These are phyloP conservation scores for Ganoderma resinaceum DNA, from an alignment of 1,284 basidiomycete species.

Conservation along the genomic window DNA sequence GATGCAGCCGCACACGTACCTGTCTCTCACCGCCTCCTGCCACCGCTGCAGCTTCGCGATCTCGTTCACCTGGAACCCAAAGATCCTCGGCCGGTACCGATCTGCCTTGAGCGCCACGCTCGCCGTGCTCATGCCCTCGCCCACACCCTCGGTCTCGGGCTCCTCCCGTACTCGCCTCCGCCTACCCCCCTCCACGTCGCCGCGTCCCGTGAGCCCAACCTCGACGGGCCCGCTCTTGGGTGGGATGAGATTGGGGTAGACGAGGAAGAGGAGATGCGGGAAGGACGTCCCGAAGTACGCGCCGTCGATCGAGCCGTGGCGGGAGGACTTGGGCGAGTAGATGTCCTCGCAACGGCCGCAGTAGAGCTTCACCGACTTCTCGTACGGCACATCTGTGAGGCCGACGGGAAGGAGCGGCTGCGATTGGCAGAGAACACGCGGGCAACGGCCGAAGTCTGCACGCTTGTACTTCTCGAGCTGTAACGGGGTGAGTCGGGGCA, in stretches of 20 bases:
- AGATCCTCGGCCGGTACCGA: constrained; percentile 88
- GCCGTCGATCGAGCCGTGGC: constrained; percentile 95
- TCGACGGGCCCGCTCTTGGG: constrained; percentile 78
- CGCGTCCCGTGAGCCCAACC: constrained; percentile 38
- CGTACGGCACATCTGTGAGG: constrained; percentile 91
- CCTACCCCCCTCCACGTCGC: constrained; percentile 36
- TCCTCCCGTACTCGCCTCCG: constrained; percentile 58
- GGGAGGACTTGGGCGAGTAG: constrained; percentile 93
- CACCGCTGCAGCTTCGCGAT: constrained; percentile 91
- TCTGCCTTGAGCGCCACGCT: constrained; percentile 87
- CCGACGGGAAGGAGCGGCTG: constrained; percentile 96
- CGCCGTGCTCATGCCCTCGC: constrained; percentile 76
- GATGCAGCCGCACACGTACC: constrained; percentile 46
- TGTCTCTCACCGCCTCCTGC: constrained; percentile 90
- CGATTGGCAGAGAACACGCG: constrained; percentile 90
- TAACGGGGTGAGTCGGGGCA: constrained; percentile 11
- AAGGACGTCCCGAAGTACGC: constrained; percentile 98
- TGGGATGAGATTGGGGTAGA: constrained; percentile 91
- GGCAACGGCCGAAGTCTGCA: constrained; percentile 95
- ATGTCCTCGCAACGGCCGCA: constrained; percentile 97
- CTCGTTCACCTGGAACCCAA: constrained; percentile 95
- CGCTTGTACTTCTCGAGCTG: constrained; percentile 97
- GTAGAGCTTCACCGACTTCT: constrained; percentile 97
- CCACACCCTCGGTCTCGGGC: constrained; percentile 58
- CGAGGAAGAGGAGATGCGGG: constrained; percentile 94